phyloP scores from a whole-genome alignment of 176 grass and related monocot genomes.

The Cenchrus fungigraminus region DNA sequence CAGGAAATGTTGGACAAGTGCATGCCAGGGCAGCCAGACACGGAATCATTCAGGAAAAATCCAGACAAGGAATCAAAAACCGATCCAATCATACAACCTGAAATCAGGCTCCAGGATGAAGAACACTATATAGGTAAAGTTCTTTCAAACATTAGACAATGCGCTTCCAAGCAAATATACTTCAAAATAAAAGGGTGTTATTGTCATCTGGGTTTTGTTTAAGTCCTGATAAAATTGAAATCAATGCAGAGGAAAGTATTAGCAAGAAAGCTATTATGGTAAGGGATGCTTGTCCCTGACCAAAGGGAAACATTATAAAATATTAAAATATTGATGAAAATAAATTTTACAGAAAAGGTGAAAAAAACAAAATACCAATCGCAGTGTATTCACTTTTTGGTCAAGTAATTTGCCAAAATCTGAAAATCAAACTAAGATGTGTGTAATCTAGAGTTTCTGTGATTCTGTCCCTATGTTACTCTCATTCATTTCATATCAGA shows the following conservation, averaged over 20 bases:
- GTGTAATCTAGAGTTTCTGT: slow-evolving; percentile 8
- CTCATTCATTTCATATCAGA: not conserved
- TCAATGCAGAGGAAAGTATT: slow-evolving; percentile 23
- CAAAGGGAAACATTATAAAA: slow-evolving; percentile 18
- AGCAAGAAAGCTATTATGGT: not conserved
- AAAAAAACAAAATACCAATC: slow-evolving; percentile 8
- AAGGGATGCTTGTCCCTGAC: not conserved
- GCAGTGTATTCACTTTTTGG: not conserved
- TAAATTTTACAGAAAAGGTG: not conserved
- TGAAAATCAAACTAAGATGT: not conserved
- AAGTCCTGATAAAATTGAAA: slow-evolving; percentile 31
- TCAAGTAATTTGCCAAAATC: not conserved
- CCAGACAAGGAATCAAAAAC: slow-evolving; percentile 40
- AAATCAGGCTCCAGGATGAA: slow-evolving; percentile 45
- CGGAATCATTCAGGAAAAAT: slow-evolving; percentile 19
- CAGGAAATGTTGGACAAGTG: slow-evolving; percentile 33
- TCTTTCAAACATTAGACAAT: slow-evolving; percentile 29
- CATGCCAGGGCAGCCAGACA: slow-evolving; percentile 38
- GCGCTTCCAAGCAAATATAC: slow-evolving; percentile 5
- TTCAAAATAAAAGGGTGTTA: slow-evolving; percentile 4
- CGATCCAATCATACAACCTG: slow-evolving; percentile 31
- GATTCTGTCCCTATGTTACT: not conserved
- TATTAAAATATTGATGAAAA: slow-evolving; percentile 16
- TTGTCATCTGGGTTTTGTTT: slow-evolving; percentile 17
- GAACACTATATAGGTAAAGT: slow-evolving; percentile 62